Evolutionary conservation across 2,329 filamentous ascomycete species (phyloP), one percentile per base, ranked within the genome.

Genomic region (Myriangium duriaei): DNA sequence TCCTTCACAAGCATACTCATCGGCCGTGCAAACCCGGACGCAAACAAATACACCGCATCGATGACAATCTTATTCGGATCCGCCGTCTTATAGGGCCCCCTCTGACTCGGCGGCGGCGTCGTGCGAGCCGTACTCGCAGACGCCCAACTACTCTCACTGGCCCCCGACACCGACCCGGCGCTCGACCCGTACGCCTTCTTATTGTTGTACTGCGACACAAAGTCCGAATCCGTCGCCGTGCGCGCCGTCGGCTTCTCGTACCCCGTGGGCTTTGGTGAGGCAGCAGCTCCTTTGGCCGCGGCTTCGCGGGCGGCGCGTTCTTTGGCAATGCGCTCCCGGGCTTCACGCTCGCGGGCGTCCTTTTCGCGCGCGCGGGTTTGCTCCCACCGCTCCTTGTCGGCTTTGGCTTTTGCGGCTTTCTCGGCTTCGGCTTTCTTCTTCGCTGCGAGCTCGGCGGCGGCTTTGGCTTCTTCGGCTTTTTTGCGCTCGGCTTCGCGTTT

Each of bases 41-140:
- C 87, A 68, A 93, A 96, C 40, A 81, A 71, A 56, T 93, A 96
- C 3, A 96, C 91, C 9, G 80, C 91, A 53, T 81, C 81, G 60
- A 98, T 88, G 45, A 94, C 79, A 54, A 98, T 91, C 70, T 98
- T 98, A 63, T 93, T 78, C 0, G 88, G 87, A 55, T 96, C 85
- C 47, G 82, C 83, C 17, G 86, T 95, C 24, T 76, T 72, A 60
- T 95, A 96, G 2, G 83, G 74, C 2, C 78, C 76, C 33, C 82
- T 75, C 46, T 79, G 71, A 3, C 81, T 86, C 1, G 82, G 79
- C 11, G 87, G 85, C 6, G 87, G 83, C 4, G 83, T 84, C 5
- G 87, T 93, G 41, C 77, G 76, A 9, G 83, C 72, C 1, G 87
- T 95, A 11, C 83, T 86, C 42, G 84, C 76, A 7, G 85, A 92